Conservation (phyloP, 2,329 filamentous ascomycete species). For the Orbilia oligospora region DNA sequence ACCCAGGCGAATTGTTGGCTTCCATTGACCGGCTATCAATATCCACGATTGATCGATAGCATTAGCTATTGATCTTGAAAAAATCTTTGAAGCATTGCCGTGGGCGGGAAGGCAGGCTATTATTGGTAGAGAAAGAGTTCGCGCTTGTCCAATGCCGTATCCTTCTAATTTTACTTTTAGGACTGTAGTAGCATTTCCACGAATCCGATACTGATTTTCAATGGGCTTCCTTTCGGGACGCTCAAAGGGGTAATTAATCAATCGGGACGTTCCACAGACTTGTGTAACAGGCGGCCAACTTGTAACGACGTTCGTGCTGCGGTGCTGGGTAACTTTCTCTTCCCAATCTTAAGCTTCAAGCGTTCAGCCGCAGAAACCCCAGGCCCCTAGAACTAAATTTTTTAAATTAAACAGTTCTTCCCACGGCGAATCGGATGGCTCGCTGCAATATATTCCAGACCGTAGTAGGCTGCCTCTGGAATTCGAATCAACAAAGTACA, state of each 20-base stretch:
- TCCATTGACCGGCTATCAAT: background rate
- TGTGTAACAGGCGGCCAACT: conserved; percentile 11
- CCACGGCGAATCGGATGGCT: background rate
- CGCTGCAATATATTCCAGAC: conserved; percentile 1
- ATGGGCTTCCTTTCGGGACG: background rate
- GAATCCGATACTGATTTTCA: background rate
- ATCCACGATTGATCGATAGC: conserved; percentile 8
- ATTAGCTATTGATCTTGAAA: background rate
- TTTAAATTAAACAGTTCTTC: background rate
- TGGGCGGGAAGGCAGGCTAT: background rate
- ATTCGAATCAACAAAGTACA: background rate
- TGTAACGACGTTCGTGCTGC: background rate
- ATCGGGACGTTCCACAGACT: conserved; percentile 11
- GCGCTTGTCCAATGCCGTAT: background rate
- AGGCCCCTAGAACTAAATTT: background rate
- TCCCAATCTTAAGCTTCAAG: background rate
- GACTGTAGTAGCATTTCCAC: background rate
- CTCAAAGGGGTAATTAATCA: conserved; percentile 7
- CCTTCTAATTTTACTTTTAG: conserved; percentile 25
- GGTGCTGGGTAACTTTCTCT: background rate
- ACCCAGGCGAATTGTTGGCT: conserved; percentile 8
- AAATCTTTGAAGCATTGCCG: conserved; percentile 5
- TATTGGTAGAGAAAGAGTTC: background rate
- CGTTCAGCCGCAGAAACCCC: background rate
- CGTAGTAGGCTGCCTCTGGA: conserved; percentile 4